phyloP scores from a whole-genome alignment of 179 eudicot species.

The Beta corolliflora region DNA sequence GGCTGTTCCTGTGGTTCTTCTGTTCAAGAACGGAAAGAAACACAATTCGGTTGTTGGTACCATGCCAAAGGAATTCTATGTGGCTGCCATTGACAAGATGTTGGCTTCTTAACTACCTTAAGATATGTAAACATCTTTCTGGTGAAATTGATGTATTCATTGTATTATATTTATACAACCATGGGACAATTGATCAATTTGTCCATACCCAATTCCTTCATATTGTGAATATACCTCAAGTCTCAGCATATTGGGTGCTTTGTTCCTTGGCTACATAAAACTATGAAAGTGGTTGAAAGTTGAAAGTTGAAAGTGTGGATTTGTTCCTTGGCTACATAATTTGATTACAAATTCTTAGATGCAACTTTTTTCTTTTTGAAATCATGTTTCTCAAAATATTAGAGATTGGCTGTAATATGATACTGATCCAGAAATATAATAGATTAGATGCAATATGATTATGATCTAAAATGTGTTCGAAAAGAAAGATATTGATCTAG shows the following conservation, averaged over 20 bases:
- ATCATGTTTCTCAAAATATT: too few species aligned
- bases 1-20: slow-evolving; percentile 85
- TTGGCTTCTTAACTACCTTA: slow-evolving; percentile 38
- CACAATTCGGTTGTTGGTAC: slow-evolving; percentile 58
- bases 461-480: too few species aligned
- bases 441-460: too few species aligned
- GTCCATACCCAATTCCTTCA: slow-evolving; percentile 1
- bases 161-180: background rate
- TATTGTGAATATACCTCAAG: background rate
- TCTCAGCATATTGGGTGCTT: background rate
- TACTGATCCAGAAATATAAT: too few species aligned
- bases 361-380: too few species aligned
- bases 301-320: background rate
- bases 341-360: too few species aligned
- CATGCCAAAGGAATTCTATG: slow-evolving; percentile 92
- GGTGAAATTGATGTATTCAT: slow-evolving; percentile 4
- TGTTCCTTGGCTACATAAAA: background rate
- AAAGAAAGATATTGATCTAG: too few species aligned
- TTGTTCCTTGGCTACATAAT: background rate
- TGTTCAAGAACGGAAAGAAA: slow-evolving; percentile 84
- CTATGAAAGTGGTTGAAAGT: too few species aligned
- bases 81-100: slow-evolving; percentile 72
- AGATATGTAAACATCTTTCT: background rate
- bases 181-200: background rate
- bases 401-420: too few species aligned